Evolutionary conservation across 257 asterid species (phyloP).

Genomic region (Galeopsis tetrahit): DNA sequence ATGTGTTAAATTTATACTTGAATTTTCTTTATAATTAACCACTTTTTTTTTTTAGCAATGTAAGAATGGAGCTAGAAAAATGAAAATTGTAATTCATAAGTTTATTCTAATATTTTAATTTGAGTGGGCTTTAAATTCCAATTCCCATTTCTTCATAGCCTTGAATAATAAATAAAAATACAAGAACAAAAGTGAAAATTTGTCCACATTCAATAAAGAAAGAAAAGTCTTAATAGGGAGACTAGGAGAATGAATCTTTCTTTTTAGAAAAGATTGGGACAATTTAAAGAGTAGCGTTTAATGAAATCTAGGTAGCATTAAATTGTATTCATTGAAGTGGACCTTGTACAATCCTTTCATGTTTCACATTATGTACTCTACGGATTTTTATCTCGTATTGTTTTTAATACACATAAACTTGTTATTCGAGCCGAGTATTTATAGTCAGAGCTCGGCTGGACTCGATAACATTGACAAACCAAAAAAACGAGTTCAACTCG

Average conservation of each 20-base stretch:
- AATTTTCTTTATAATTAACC: no score
- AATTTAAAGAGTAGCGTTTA: conserved; percentile 31
- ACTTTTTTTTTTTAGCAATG: neutral
- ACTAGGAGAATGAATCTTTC: conserved; percentile 5
- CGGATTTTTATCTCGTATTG: no score
- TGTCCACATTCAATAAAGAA: conserved; percentile 35
- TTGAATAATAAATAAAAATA: neutral
- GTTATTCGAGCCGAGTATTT: no score
- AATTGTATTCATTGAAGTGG: conserved; percentile 39
- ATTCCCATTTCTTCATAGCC: neutral
- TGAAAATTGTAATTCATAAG: neutral
- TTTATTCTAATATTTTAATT: no score
- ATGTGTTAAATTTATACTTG: no score
- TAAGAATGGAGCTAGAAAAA: neutral
- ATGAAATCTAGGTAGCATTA: conserved; percentile 41
- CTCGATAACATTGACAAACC: no score
- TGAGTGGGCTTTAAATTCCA: no score
- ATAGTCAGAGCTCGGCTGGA: no score
- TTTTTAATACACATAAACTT: no score
- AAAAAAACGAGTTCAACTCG: no score
- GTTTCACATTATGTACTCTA: no score
- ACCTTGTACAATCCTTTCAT: conserved; percentile 16
- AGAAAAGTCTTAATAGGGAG: neutral
- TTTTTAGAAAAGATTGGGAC: conserved; percentile 12
- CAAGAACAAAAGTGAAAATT: conserved; percentile 34